Base-by-base conservation (phyloP, 2,329 filamentous ascomycete species). In the Drechslerella stenobrocha region DNA sequence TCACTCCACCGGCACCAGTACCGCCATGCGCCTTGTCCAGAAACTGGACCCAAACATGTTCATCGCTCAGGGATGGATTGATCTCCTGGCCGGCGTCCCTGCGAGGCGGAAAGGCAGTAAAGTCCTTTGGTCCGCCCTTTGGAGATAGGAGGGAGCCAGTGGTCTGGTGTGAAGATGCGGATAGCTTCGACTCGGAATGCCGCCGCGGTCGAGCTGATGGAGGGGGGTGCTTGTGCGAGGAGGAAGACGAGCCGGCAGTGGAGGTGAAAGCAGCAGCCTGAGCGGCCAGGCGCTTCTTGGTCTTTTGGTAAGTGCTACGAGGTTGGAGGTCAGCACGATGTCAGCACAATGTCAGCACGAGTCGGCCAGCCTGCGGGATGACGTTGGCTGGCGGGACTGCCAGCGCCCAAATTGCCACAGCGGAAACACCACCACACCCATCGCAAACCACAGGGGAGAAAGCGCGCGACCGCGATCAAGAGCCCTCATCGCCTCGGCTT, bases 11-110 rank as follows among this genome's bases (percentile, higher is more conserved):
- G 15, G 34, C 46, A 20, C 63, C 63, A 37, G 63, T 60, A 24
- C 26, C 60, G 20, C 53, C 63, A 52, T 67, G 63, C 32, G 59
- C 63, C 44, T 67, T 67, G 28, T 67, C 63, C 34, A 67, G 28
- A 40, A 67, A 67, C 37, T 67, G 63, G 26, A 67, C 63, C 63
- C 63, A 67, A 6, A 67, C 63, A 47, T 67, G 63, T 35, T 67
- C 63, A 18, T 67, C 63, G 35, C 63, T 67, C 40, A 67, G 46
- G 2, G 63, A 67, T 13, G 63, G 55, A 22, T 67, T 67, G 20
- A 51, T 44, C 20, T 56, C 63, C 28, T 59, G 35, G 28, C 34
- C 53, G 28, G 34, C 40, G 45, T 56, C 63, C 45, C 60, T 67
- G 23, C 56, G 55, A 28, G 63, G 50, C 40, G 63, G 63, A 9